Base-by-base conservation (phyloP, 2,329 filamentous ascomycete species). In the Aspergillus sp. region DNA sequence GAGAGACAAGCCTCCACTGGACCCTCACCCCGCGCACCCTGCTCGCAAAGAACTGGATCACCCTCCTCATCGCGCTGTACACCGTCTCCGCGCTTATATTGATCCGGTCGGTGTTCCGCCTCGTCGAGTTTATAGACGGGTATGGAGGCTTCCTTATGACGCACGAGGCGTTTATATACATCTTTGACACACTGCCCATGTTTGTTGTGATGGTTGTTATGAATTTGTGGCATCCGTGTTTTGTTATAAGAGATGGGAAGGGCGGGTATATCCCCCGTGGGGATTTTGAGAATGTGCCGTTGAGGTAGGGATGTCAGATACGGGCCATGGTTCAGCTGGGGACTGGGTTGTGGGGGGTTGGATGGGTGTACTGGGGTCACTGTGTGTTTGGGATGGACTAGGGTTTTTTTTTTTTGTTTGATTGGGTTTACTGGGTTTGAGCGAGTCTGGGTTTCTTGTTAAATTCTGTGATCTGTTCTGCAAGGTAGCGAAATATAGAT, bases 21-120 rank as follows among this genome's bases (percentile, higher is more conserved):
- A 9, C 46, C 45, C 6, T 31, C 17, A 2, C 25, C 9, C 19
- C 48, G 25, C 8, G 31, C 13, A 25, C 48, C 31, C 8, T 57
- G 31, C 38, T 57, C 43, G 63, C 49, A 19, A 23, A 49, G 38
- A 61, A 47, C 22, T 67, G 65, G 65, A 43, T 51, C 5, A 59
- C 52, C 0, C 45, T 59, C 4, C 55, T 66, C n/a, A 11, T 58
- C 1, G 62, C 52, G 3, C 43, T 67, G 19, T 67, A 67, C 11
- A 22, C 41, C 2, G 54, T 59, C 11, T 64, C 62, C 17, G 25
- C 68, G 6, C 59, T 71, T 7, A 71, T 71, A 22, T 50, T 69
- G 19, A 49, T 71, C 11, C 68, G 70, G 25, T 70, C 68, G 0
- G 47, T 71, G 2, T 70, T 65, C 34, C 66, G 60, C 11, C 30